Evolutionary conservation across 73 alveolate species (phyloP).

Genomic region (Paramecium sonneborni): DNA sequence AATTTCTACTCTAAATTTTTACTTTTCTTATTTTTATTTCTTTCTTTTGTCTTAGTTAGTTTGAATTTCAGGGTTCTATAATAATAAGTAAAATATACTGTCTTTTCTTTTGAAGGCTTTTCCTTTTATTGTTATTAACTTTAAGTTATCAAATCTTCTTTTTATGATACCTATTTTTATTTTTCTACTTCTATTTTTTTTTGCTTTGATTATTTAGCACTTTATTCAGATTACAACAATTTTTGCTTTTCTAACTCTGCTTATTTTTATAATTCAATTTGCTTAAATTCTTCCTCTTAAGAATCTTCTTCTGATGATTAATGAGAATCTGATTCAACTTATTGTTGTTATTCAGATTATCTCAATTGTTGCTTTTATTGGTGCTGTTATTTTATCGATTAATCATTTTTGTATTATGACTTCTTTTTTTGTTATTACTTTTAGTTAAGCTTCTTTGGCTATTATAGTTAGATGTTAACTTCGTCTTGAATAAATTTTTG

Average conservation of each 20-base stretch:
- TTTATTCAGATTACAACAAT: not conserved
- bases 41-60: not conserved
- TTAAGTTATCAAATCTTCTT: not conserved
- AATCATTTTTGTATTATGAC: not conserved
- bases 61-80: not conserved
- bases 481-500: slow-evolving; percentile 30
- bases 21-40: not conserved
- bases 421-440: not conserved
- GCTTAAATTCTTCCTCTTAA: not conserved
- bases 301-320: not conserved
- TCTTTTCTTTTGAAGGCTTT: not conserved
- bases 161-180: not conserved
- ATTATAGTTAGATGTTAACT: not conserved
- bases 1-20: not conserved
- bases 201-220: not conserved
- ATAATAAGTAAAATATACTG: not conserved
- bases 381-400: not conserved
- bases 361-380: not conserved
- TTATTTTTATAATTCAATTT: not conserved
- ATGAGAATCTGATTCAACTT: not conserved
- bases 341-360: not conserved
- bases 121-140: not conserved
- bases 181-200: not conserved
- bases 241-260: not conserved
- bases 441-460: slow-evolving; percentile 5